A percentile compares a stretch with the other conserved stretches of the same genome.
Conservation (phyloP, 1,284 basidiomycete genomes). For the Leccinum griseonigrum region DNA sequence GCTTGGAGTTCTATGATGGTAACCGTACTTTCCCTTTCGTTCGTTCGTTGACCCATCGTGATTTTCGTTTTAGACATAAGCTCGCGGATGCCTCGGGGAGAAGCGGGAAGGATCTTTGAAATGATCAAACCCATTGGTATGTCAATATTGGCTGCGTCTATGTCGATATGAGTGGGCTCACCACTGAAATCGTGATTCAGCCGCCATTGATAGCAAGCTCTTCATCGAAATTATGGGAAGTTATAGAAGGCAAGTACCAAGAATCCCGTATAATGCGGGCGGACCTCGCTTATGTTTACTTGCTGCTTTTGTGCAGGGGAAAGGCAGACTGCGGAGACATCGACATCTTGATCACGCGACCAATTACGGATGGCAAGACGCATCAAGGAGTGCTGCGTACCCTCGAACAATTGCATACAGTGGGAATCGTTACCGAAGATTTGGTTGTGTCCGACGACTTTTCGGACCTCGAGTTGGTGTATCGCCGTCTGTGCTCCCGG, state of each 20-base stretch:
- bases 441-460: constrained; percentile 70
- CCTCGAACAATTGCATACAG: constrained; percentile 53
- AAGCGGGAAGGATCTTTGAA: constrained; percentile 75
- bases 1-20: constrained; percentile 79
- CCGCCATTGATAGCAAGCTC: constrained; percentile 68
- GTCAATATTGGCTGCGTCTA: background rate
- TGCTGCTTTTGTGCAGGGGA: constrained; percentile 46
- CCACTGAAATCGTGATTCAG: constrained; percentile 36
- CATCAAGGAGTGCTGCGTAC: constrained; percentile 65
- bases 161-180: background rate
- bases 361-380: constrained; percentile 66
- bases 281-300: background rate
- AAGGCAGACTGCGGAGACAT: constrained; percentile 84
- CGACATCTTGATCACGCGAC: constrained; percentile 83
- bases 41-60: background rate
- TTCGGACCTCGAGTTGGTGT: constrained; percentile 67
- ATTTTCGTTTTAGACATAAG: constrained; percentile 57
- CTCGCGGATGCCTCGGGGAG: constrained; percentile 76
- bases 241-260: constrained; percentile 62
- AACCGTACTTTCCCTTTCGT: constrained; percentile 5
- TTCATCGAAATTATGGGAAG: constrained; percentile 89
- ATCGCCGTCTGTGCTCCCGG: constrained; percentile 70
- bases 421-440: constrained; percentile 74
- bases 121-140: constrained; percentile 68
- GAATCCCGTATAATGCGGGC: background rate